These are phyloP conservation scores for Zymoseptoria tritici DNA, from an alignment of 2,329 filamentous ascomycete species.

Conservation along the genomic window DNA sequence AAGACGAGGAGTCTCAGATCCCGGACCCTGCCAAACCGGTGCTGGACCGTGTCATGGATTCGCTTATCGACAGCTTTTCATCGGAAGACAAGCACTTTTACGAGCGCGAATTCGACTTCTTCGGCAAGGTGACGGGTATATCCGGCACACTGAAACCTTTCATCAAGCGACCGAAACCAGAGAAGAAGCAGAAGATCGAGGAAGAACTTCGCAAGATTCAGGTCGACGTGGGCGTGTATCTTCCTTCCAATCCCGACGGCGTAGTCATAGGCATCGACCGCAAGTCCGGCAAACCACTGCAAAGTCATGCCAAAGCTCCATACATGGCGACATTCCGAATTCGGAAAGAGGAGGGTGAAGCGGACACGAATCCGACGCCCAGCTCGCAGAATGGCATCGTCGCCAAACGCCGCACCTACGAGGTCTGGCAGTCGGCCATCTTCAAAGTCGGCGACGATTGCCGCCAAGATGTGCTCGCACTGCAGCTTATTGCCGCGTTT, in stretches of 20 bases:
- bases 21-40: constrained; percentile 91
- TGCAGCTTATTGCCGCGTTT: constrained; percentile 98
- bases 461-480: constrained; percentile 87
- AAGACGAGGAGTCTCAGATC: constrained; percentile 87
- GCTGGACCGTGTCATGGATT: constrained; percentile 79
- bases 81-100: constrained; percentile 75
- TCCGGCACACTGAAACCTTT: constrained; percentile 92
- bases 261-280: constrained; percentile 96
- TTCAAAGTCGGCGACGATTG: constrained; percentile 99
- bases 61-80: constrained; percentile 76
- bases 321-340: constrained; percentile 99
- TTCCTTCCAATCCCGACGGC: constrained; percentile 94
- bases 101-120: constrained; percentile 94
- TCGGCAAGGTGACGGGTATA: constrained; percentile 89
- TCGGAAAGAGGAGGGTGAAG: constrained; percentile 64
- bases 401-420: constrained; percentile 50
- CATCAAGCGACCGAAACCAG: constrained; percentile 84
- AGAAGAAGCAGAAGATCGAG: constrained; percentile 99
- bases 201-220: constrained; percentile 96
- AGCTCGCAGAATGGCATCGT: constrained; percentile 26
- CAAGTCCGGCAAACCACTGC: constrained; percentile 93
- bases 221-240: constrained; percentile 92
- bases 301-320: constrained; percentile 95
- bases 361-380: constrained; percentile 31
- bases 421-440: constrained; percentile 98